Conservation (phyloP, 2,329 filamentous ascomycete genomes). For the Colletotrichum sp. region DNA sequence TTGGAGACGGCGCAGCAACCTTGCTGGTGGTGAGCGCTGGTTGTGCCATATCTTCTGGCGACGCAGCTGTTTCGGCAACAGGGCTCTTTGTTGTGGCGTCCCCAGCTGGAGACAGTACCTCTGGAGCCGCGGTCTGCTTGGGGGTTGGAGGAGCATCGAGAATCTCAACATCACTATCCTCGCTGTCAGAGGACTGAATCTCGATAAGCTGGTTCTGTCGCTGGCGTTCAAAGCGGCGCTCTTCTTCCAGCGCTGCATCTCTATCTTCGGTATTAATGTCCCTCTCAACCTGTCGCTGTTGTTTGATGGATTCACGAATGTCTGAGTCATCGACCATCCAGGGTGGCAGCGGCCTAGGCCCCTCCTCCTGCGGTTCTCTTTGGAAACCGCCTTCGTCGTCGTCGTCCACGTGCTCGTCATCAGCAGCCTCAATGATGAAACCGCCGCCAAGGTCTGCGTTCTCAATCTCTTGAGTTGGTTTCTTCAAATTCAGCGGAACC, state of each 20-base stretch:
- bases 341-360: slow-evolving; percentile 70
- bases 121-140: slow-evolving; percentile 22
- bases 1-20: background rate
- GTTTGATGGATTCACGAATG: slow-evolving; percentile 67
- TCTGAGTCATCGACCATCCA: slow-evolving; percentile 74
- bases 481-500: background rate
- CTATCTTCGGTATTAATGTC: slow-evolving; percentile 70
- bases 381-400: slow-evolving; percentile 71
- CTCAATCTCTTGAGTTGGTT: slow-evolving; percentile 21
- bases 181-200: slow-evolving; percentile 67
- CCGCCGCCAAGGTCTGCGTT: slow-evolving; percentile 35
- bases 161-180: slow-evolving; percentile 62
- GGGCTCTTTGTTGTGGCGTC: slow-evolving; percentile 1
- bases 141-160: slow-evolving; percentile 51
- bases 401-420: slow-evolving; percentile 35
- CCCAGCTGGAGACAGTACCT: background rate
- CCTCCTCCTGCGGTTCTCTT: slow-evolving; percentile 48
- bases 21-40: background rate
- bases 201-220: slow-evolving; percentile 60
- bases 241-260: slow-evolving; percentile 61
- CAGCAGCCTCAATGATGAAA: slow-evolving; percentile 34
- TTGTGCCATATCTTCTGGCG: background rate
- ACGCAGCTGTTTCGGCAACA: background rate
- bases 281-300: slow-evolving; percentile 60
- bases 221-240: slow-evolving; percentile 48